Conservation (phyloP, 2,329 filamentous ascomycete genomes). For the Trichoderma oligosporum region DNA sequence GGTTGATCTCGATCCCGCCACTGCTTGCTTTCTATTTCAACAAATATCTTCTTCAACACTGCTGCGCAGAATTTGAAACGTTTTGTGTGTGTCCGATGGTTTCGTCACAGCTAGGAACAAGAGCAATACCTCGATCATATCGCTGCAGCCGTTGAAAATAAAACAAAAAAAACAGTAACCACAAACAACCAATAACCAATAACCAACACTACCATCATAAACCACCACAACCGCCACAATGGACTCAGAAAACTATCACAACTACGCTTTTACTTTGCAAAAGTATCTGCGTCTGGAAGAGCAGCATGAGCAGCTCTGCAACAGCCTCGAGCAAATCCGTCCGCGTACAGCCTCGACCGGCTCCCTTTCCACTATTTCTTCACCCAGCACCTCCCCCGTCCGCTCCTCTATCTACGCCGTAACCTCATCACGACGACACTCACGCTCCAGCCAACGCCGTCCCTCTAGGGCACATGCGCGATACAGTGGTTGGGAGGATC, state of each 20-base stretch:
- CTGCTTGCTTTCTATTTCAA: neutral
- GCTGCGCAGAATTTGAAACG: conserved; percentile 4
- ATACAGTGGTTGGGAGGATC: conserved; percentile 35
- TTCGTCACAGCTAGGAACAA: conserved; percentile 24
- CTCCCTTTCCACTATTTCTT: conserved; percentile 39
- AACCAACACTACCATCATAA: neutral
- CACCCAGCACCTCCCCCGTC: conserved; percentile 59
- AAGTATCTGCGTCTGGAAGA: conserved; percentile 52
- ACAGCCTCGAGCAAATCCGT: conserved; percentile 50
- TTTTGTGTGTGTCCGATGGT: conserved; percentile 30
- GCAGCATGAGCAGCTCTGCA: conserved; percentile 51
- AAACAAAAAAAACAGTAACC: neutral
- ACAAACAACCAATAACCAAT: neutral
- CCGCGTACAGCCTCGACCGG: conserved; percentile 35
- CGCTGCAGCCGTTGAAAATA: conserved; percentile 22
- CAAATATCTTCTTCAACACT: neutral
- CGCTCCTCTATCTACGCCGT: conserved; percentile 38
- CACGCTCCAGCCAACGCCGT: conserved; percentile 14
- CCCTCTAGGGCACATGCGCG: conserved; percentile 29
- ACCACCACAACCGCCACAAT: conserved; percentile 26
- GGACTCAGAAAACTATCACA: conserved; percentile 28
- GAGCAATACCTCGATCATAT: conserved; percentile 19
- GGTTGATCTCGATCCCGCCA: neutral
- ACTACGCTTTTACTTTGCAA: conserved; percentile 48
- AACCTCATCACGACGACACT: conserved; percentile 44